A percentile compares a stretch with the other conserved stretches of the same genome.
Conservation (phyloP, 257 asterid species). For the Nemophila menziesii region DNA sequence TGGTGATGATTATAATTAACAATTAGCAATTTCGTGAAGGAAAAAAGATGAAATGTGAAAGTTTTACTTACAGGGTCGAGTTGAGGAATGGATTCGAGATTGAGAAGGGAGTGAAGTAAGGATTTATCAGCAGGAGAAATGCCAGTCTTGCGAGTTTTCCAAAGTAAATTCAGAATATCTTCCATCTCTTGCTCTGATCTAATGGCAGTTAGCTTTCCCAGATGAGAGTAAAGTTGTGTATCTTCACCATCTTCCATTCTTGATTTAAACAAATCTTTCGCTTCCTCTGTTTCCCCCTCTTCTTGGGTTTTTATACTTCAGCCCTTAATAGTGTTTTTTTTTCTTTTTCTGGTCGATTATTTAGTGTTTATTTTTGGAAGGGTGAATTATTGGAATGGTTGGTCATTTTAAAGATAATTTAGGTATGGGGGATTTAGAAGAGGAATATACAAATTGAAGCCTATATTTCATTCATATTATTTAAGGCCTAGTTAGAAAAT, state of each 20-base stretch:
- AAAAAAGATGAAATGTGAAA: neutral
- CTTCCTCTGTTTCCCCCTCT: neutral
- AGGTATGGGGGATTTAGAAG: too few species aligned
- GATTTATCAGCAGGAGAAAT: conserved; percentile 20
- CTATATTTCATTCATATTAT: too few species aligned
- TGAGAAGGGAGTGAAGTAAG: conserved; percentile 24
- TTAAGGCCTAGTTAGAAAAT: too few species aligned
- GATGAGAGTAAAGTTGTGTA: conserved; percentile 16
- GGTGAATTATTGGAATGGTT: too few species aligned
- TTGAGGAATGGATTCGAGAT: conserved; percentile 19
- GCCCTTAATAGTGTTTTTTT: too few species aligned
- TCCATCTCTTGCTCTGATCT: conserved; percentile 31
- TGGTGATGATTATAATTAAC: neutral
- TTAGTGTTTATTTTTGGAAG: too few species aligned
- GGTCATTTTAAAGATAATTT: too few species aligned
- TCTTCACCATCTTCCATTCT: conserved; percentile 9
- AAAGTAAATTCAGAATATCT: conserved; percentile 22
- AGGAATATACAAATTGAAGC: too few species aligned
- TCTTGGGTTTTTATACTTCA: neutral
- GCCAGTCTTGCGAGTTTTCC: conserved; percentile 35
- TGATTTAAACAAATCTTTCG: neutral
- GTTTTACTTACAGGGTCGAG: conserved; percentile 27
- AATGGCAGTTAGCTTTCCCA: conserved; percentile 25
- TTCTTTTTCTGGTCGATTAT: too few species aligned
- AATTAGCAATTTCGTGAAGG: too few species aligned